phyloP scores from a whole-genome alignment of 2,329 filamentous ascomycete species.

The Colletotrichum sp. region DNA sequence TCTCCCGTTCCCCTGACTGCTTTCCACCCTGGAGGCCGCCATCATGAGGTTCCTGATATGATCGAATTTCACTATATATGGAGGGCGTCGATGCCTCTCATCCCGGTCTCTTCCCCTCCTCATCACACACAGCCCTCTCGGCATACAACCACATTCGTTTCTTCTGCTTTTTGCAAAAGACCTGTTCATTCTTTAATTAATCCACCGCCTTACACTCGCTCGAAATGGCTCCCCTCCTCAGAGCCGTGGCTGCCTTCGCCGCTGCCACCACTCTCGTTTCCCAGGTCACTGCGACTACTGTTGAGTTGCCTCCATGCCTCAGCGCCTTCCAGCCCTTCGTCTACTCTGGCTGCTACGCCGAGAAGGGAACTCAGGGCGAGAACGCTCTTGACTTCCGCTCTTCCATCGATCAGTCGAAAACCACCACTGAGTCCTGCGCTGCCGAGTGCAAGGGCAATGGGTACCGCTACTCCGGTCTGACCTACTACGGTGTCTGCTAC shows the following conservation, averaged over 20 bases:
- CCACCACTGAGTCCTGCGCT: slow-evolving; percentile 48
- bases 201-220: slow-evolving; percentile 32
- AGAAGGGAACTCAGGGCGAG: slow-evolving; percentile 28
- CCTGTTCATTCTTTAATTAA: slow-evolving; percentile 15
- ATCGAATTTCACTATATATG: slow-evolving; percentile 16
- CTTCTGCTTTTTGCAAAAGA: slow-evolving; percentile 26
- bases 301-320: slow-evolving; percentile 49
- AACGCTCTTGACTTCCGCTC: slow-evolving; percentile 47
- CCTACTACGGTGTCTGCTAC: slow-evolving; percentile 59
- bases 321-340: slow-evolving; percentile 51
- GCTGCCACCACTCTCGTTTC: slow-evolving; percentile 39
- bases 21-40: not conserved
- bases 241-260: slow-evolving; percentile 39
- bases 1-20: not conserved
- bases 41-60: not conserved
- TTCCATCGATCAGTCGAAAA: slow-evolving; percentile 44
- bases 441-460: slow-evolving; percentile 57
- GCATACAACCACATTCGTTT: slow-evolving; percentile 8
- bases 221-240: slow-evolving; percentile 35
- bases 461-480: slow-evolving; percentile 55
- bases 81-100: not conserved
- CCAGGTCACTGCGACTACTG: slow-evolving; percentile 43
- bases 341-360: slow-evolving; percentile 53
- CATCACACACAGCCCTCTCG: slow-evolving; percentile 13
- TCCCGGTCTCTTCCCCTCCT: not conserved